Base-by-base conservation (phyloP, 2,329 filamentous ascomycete genomes). In the Fusarium siculi region DNA sequence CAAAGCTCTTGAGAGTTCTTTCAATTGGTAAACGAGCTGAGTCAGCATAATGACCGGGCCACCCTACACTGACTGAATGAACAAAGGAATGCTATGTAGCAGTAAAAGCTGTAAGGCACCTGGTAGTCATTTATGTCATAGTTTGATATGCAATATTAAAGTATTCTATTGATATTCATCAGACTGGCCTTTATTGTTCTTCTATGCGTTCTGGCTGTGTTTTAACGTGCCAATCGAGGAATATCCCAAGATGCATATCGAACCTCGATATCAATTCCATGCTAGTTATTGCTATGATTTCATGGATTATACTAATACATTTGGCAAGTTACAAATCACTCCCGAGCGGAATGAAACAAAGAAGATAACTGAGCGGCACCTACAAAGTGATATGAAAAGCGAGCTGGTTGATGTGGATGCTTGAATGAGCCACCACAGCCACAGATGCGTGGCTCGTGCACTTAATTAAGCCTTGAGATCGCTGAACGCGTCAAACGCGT, bases 401-500 rank as follows among this genome's bases (percentile, higher is more conserved):
- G 21, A 58, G n/a, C 37, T 44, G 21, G 19, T n/a, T 21, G 18
- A 42, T 21, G 21, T 44, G 42, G 23, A 25, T 32, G 30, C 21
- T 30, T 28, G 34, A 30, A 34, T 32, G 21, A 50, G 47, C 56
- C 49, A 63, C 55, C 28, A 50, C 56, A 67, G 62, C 30, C 46
- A 72, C 68, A 47, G 19, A 57, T 28, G 34, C 15, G 7, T 37
- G 53, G 50, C 42, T 10, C 25, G 23, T 63, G 58, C 66, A 74
- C 36, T 63, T 56, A 72, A 75, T 74, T 72, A 55, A 57, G 44
- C 43, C 49, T 53, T 14, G 28, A 40, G 23, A 25, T 44, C n/a
- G 14, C 40, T 21, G 16, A 46, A 75, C 74, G 74, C 74, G 72
- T 69, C 34, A 56, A 62, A 47, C 74, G 74, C 74, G 74, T 68